Conservation (phyloP, 1,139 yeast genomes). For the Nakaseomyces glabratus region DNA sequence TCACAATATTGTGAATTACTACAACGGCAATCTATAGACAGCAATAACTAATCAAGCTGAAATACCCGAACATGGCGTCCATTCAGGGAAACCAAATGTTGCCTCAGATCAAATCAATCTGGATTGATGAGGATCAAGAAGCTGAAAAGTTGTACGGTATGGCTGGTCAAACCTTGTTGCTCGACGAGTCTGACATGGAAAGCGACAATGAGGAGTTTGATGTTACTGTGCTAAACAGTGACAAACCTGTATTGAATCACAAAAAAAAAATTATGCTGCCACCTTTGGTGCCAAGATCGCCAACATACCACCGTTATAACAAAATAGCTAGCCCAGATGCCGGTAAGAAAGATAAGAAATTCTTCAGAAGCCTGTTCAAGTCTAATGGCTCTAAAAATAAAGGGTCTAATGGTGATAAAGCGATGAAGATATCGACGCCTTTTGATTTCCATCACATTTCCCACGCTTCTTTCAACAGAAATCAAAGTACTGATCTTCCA, state of each 20-base stretch:
- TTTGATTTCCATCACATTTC: slow-evolving; percentile 29
- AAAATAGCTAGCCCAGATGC: slow-evolving; percentile 5
- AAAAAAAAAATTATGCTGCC: slow-evolving; percentile 30
- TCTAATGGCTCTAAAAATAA: slow-evolving; percentile 10
- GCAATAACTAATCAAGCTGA: too few relatives aligned
- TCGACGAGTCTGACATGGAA: slow-evolving; percentile 6
- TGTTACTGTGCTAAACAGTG: slow-evolving; percentile 28
- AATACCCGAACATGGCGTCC: too few relatives aligned
- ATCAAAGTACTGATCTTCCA: background rate
- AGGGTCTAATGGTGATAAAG: slow-evolving; percentile 9
- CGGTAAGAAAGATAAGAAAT: slow-evolving; percentile 7
- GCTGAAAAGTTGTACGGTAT: slow-evolving; percentile 24
- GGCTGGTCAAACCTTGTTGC: slow-evolving; percentile 7
- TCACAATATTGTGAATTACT: too few relatives aligned
- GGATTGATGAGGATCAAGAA: slow-evolving; percentile 35
- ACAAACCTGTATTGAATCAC: slow-evolving; percentile 26
- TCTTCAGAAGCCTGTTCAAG: slow-evolving; percentile 6
- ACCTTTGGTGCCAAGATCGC: slow-evolving; percentile 24
- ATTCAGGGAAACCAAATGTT: slow-evolving; percentile 7
- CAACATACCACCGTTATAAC: slow-evolving; percentile 10
- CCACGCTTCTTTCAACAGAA: slow-evolving; percentile 17
- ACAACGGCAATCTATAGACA: too few relatives aligned
- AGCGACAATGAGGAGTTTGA: slow-evolving; percentile 23
- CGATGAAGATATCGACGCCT: slow-evolving; percentile 20
- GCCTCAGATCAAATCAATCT: slow-evolving; percentile 35